A percentile compares a stretch with the other conserved stretches of the same genome.
Evolutionary conservation across 2,329 filamentous ascomycete genomes (phyloP).

Genomic region (Apiospora pterosperma): DNA sequence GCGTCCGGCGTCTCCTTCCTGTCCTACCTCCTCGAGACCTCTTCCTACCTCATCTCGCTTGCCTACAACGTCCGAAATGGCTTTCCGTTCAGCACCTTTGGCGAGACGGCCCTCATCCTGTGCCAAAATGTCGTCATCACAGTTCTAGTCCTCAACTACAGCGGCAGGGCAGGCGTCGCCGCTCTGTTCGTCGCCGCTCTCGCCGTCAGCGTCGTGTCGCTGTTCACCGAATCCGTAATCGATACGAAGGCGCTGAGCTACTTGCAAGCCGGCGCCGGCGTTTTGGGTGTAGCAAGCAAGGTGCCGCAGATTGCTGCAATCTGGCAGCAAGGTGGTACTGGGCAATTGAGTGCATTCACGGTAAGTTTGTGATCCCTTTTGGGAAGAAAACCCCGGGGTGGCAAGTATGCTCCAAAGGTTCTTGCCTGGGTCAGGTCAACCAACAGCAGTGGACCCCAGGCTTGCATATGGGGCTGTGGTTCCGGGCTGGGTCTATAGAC

Average conservation of each 20-base stretch:
- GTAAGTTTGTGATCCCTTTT: constrained; percentile 51
- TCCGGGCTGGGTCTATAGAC: neutral
- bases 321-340: constrained; percentile 80
- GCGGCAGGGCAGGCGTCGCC: constrained; percentile 63
- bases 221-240: constrained; percentile 66
- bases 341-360: constrained; percentile 93
- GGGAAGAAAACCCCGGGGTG: neutral
- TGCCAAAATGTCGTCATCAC: constrained; percentile 90
- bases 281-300: constrained; percentile 84
- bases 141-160: constrained; percentile 81
- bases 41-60: constrained; percentile 81
- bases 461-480: neutral
- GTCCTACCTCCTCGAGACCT: constrained; percentile 88
- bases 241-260: constrained; percentile 66
- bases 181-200: constrained; percentile 77
- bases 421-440: neutral
- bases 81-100: constrained; percentile 95
- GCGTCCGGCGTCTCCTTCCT: constrained; percentile 84
- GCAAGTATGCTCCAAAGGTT: neutral
- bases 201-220: constrained; percentile 62
- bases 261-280: constrained; percentile 80
- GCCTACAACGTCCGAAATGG: constrained; percentile 89
- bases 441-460: neutral
- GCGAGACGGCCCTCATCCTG: constrained; percentile 89
- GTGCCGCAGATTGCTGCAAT: constrained; percentile 89